These are phyloP conservation scores for Elsinoe fawcettii DNA, from an alignment of 2,329 filamentous ascomycete genomes.

Conservation along the genomic window DNA sequence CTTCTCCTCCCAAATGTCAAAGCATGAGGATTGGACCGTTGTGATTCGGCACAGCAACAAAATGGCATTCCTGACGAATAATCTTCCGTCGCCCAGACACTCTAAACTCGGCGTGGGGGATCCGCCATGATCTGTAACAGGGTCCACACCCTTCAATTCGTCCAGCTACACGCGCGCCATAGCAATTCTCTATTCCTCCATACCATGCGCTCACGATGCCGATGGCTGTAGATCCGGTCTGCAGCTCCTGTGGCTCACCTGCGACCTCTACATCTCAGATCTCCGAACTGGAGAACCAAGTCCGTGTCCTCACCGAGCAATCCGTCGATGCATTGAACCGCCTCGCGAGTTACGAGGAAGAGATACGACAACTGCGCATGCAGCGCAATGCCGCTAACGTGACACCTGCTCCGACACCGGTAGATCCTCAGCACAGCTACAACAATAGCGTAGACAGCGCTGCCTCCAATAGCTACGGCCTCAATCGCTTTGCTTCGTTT, in stretches of 20 bases:
- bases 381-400: constrained; percentile 23
- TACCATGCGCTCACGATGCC: constrained; percentile 5
- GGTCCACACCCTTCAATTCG: constrained; percentile 5
- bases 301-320: constrained; percentile 23
- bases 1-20: no score
- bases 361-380: constrained; percentile 54
- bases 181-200: background rate
- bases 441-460: constrained; percentile 19
- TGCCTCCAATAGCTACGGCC: constrained; percentile 21
- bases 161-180: background rate
- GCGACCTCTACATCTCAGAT: constrained; percentile 16
- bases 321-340: constrained; percentile 39
- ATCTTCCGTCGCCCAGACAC: background rate
- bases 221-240: constrained; percentile 6
- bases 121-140: constrained; percentile 1
- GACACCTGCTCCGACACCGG: constrained; percentile 23
- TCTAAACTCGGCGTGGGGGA: background rate
- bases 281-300: constrained; percentile 22
- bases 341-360: constrained; percentile 72
- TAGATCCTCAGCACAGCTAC: constrained; percentile 16
- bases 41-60: background rate
- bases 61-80: constrained; percentile 11
- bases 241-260: constrained; percentile 7
- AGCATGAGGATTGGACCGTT: background rate
- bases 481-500: constrained; percentile 24